Base-by-base conservation (phyloP, 2,329 filamentous ascomycete genomes). In the Ophiostoma triangulosporum region DNA sequence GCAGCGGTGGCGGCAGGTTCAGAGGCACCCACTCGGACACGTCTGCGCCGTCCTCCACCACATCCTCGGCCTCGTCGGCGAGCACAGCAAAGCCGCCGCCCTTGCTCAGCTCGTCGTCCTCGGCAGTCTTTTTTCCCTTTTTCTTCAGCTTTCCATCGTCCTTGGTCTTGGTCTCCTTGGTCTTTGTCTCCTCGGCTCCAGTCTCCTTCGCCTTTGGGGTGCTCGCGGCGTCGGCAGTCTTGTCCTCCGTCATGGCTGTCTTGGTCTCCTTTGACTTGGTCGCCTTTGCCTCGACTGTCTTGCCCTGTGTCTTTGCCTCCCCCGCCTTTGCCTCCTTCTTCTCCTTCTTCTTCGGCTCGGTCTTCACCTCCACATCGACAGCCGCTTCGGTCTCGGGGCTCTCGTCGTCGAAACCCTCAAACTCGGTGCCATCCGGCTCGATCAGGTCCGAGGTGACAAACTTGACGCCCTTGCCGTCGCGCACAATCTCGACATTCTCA, bases 401-500 rank as follows among this genome's bases (percentile, higher is more conserved):
- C 17, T 66, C 65, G 48, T 63, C 65, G 36, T 63, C 63, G 51
- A 67, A 68, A 8, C 65, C 65, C 26, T 56, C 60, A 50, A 67
- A 68, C 22, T 63, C 55, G 24, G 27, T 45, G 6, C 35, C 64
- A 12, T 66, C 64, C 12, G 46, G 60, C 4, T 64, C 62, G 5
- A 61, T 60, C 1, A 64, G 22, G 2, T 27, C 60, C 31, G 60
- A 57, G 27, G 64, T 59, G 12, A 64, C 69, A 66, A 84, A 83
- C 62, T 76, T 72, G 27, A 83, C 67, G 6, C 70, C 74, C 51
- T 74, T 69, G 7, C 80, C 81, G 29, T 83, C 74, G 57, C 76
- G 79, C 40, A 95, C 72, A n/a, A 98, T 75, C 29, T 95, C 86
- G 1, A 98, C 87, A 51, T 87, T 88, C 15, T 95, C 87, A 48